Conservation (phyloP, 2,329 filamentous ascomycete genomes). For the Neocucurbitaria cava region DNA sequence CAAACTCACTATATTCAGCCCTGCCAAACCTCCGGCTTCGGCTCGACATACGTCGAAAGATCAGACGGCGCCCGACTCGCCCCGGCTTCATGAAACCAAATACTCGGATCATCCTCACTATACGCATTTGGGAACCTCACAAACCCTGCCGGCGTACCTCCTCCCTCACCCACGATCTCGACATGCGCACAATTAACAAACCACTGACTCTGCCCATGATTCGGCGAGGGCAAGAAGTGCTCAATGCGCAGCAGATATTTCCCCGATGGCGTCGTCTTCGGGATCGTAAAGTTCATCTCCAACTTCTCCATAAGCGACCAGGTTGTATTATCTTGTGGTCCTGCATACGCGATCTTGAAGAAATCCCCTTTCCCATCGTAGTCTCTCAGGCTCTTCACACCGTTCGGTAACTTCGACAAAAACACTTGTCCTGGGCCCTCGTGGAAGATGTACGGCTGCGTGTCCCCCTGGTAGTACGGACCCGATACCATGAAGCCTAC, state of each 20-base stretch:
- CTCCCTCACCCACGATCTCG: conserved; percentile 19
- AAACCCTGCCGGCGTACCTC: conserved; percentile 6
- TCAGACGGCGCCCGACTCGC: conserved; percentile 10
- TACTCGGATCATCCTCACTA: conserved; percentile 16
- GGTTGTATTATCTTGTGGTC: conserved; percentile 4
- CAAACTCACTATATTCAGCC: conserved; percentile 4
- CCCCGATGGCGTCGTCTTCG: conserved; percentile 22
- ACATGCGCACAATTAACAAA: conserved; percentile 27
- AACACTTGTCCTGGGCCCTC: conserved; percentile 24
- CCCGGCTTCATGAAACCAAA: conserved; percentile 22
- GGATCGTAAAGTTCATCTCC: conserved; percentile 22
- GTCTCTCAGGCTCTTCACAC: conserved; percentile 6
- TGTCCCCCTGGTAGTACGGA: conserved; percentile 10
- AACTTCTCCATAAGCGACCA: conserved; percentile 10
- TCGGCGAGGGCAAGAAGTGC: conserved; percentile 15
- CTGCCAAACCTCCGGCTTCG: conserved; percentile 15
- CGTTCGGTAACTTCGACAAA: conserved; percentile 15
- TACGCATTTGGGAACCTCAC: conserved; percentile 24
- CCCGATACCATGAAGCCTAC: conserved; percentile 23
- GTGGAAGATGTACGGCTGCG: conserved; percentile 20
- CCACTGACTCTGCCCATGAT: conserved; percentile 14
- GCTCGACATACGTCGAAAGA: conserved; percentile 12
- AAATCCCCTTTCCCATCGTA: conserved; percentile 25
- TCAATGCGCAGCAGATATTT: conserved; percentile 27
- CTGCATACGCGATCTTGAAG: conserved; percentile 26